These are phyloP conservation scores for Blastobotrys niveus DNA, from an alignment of 1,139 yeast genomes.

Conservation along the genomic window DNA sequence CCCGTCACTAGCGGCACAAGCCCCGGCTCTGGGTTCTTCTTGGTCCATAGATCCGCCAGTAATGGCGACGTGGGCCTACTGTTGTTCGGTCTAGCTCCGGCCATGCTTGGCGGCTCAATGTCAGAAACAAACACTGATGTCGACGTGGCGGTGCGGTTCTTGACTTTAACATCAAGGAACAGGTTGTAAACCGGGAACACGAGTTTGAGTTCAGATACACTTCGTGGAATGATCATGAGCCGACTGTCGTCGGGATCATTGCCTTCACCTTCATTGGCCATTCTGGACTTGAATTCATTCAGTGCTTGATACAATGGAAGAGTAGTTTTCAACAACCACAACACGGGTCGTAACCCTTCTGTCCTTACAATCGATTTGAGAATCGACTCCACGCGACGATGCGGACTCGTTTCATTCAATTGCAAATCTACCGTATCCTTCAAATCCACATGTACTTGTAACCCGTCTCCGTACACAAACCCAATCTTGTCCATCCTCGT, in stretches of 20 bases:
- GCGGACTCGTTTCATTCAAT: constrained; percentile 25
- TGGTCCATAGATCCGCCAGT: constrained; percentile 11
- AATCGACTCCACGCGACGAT: constrained; percentile 22
- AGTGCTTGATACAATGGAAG: constrained; percentile 28
- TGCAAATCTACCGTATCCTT: constrained; percentile 14
- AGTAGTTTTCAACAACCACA: constrained; percentile 27
- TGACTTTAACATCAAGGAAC: constrained; percentile 1
- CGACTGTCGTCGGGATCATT: too few species aligned
- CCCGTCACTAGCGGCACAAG: constrained; percentile 29
- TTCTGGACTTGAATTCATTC: constrained; percentile 17
- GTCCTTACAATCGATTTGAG: constrained; percentile 24
- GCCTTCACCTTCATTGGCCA: not conserved
- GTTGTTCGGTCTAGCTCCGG: constrained; percentile 9
- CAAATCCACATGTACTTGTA: constrained; percentile 1
- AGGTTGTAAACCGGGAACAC: constrained; percentile 12
- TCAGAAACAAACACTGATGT: constrained; percentile 13
- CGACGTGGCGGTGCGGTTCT: not conserved
- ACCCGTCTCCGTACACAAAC: constrained; percentile 27
- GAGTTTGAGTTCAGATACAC: constrained; percentile 20
- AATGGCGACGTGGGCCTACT: constrained; percentile 6
- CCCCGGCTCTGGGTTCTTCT: constrained; percentile 16
- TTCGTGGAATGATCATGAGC: constrained; percentile 17
- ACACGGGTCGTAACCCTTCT: constrained; percentile 28
- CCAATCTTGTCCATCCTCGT: constrained; percentile 29
- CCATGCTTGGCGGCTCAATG: constrained; percentile 2